These are phyloP conservation scores for Saccharomyces hybrid DNA, from an alignment of 1,139 yeast species.

Conservation along the genomic window DNA sequence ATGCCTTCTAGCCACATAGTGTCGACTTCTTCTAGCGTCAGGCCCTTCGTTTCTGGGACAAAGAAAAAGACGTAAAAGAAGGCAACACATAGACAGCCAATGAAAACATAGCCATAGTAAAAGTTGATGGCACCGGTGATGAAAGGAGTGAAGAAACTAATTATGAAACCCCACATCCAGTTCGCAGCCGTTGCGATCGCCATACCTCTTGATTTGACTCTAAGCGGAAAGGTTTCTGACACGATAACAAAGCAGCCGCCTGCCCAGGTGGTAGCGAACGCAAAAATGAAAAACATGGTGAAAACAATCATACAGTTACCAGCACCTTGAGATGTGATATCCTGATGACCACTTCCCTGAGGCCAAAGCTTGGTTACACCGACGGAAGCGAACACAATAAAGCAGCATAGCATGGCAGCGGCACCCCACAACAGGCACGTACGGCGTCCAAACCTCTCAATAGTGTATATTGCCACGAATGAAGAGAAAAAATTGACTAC, in stretches of 20 bases:
- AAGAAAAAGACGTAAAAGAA: slow-evolving; percentile 43
- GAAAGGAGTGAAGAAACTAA: slow-evolving; percentile 67
- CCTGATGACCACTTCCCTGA: not conserved
- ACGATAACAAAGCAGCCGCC: slow-evolving; percentile 63
- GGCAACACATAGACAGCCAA: slow-evolving; percentile 55
- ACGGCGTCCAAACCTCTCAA: slow-evolving; percentile 61
- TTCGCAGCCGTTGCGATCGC: slow-evolving; percentile 59
- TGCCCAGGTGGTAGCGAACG: slow-evolving; percentile 33
- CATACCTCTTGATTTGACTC: slow-evolving; percentile 33
- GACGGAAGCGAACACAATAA: slow-evolving; percentile 41
- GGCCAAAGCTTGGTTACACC: slow-evolving; percentile 2
- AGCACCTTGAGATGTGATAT: not conserved
- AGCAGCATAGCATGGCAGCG: slow-evolving; percentile 50
- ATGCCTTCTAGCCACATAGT: slow-evolving; percentile 40
- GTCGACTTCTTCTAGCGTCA: slow-evolving; percentile 65
- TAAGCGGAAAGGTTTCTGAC: slow-evolving; percentile 65
- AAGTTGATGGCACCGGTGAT: slow-evolving; percentile 39
- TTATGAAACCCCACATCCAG: slow-evolving; percentile 68
- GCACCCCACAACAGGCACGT: slow-evolving; percentile 52
- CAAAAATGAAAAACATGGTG: slow-evolving; percentile 63
- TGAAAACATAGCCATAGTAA: slow-evolving; percentile 61
- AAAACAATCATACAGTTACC: slow-evolving; percentile 51
- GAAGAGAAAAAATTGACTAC: slow-evolving; percentile 65
- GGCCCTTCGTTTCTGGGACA: slow-evolving; percentile 66
- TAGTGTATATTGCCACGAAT: slow-evolving; percentile 50